phyloP scores from a whole-genome alignment of 108 stramenopile genomes.

The Seminavis robusta region DNA sequence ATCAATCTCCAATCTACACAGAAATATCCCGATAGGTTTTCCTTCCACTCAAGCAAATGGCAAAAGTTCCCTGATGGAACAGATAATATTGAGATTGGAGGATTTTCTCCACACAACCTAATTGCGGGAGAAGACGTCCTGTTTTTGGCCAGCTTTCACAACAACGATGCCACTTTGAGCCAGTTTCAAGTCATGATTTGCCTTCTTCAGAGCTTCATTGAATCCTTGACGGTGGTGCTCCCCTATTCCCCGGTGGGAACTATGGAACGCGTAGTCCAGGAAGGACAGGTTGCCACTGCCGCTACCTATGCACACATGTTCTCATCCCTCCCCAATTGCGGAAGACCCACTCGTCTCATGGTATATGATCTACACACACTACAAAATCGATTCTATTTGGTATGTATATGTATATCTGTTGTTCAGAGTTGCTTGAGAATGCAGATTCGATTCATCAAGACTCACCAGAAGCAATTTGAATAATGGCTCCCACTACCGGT shows the following conservation, averaged over 20 bases:
- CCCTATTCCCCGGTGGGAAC: constrained; percentile 86
- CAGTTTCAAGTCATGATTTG: constrained; percentile 90
- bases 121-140: constrained; percentile 84
- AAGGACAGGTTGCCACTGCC: constrained; percentile 86
- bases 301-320: constrained; percentile 89
- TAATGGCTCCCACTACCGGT: neutral
- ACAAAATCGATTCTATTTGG: constrained; percentile 79
- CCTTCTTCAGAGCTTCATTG: constrained; percentile 75
- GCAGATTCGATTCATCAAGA: neutral
- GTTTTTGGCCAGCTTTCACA: constrained; percentile 82
- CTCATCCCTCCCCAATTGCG: constrained; percentile 75
- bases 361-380: constrained; percentile 90
- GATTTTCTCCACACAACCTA: constrained; percentile 70
- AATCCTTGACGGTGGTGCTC: constrained; percentile 78
- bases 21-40: constrained; percentile 65
- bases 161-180: constrained; percentile 89
- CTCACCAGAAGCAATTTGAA: neutral
- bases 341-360: constrained; percentile 78
- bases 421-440: neutral
- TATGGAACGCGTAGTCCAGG: constrained; percentile 84
- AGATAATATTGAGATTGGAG: constrained; percentile 73
- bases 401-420: constrained; percentile 6
- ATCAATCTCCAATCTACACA: neutral
- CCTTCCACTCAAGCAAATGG: constrained; percentile 75
- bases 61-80: constrained; percentile 87